Percentiles rank a stretch among this genome's conserved stretches.
These are phyloP conservation scores for Blepharisma stoltei DNA, from an alignment of 73 alveolate species.

Conservation along the genomic window DNA sequence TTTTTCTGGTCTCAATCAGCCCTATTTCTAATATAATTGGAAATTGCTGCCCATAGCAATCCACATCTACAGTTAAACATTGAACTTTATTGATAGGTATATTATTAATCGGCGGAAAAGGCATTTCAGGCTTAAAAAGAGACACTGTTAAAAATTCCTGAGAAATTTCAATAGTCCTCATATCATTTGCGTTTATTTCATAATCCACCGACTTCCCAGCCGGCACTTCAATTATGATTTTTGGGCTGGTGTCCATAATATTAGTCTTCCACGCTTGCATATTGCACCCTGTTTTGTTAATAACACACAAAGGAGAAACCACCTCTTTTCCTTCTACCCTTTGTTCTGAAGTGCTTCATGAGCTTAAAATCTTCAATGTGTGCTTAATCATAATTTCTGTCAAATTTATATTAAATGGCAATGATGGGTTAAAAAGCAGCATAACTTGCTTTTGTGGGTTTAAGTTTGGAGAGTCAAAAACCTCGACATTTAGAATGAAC, in stretches of 20 bases:
- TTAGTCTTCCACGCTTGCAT: background rate
- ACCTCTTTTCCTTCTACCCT: background rate
- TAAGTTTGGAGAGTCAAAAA: background rate
- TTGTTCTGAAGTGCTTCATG: background rate
- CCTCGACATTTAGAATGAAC: background rate
- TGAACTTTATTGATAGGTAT: background rate
- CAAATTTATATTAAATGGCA: constrained; percentile 30
- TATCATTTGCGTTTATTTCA: constrained; percentile 3
- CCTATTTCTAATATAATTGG: background rate
- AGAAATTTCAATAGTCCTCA: constrained; percentile 14
- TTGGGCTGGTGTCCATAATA: background rate
- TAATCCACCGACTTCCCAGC: background rate
- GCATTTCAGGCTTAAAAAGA: background rate
- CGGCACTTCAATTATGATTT: background rate
- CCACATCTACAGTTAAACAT: constrained; percentile 5
- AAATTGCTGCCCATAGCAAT: background rate
- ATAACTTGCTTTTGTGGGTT: background rate
- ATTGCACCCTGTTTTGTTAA: constrained; percentile 13
- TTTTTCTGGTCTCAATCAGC: background rate
- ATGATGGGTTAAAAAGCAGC: background rate
- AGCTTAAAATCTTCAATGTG: background rate
- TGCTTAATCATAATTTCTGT: constrained; percentile 28
- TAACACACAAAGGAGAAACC: background rate
- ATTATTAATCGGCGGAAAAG: background rate
- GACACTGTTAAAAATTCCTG: background rate